Conservation (phyloP, 345 rosid genomes). For the Noccaea caerulescens region DNA sequence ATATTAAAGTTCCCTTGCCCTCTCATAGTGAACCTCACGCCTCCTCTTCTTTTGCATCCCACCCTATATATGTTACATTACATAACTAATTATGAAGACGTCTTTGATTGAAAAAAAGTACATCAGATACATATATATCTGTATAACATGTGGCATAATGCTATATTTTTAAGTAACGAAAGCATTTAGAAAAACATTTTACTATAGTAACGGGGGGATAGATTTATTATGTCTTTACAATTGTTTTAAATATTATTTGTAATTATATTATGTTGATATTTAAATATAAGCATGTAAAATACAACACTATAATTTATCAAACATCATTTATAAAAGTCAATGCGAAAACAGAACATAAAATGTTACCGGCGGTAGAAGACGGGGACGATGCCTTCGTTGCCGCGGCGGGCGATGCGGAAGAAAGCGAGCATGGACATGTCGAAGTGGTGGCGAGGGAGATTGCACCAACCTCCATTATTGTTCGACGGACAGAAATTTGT, state of each 20-base stretch:
- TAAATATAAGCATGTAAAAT: not conserved
- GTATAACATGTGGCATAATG: too few relatives aligned
- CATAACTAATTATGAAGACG: too few relatives aligned
- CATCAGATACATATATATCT: too few relatives aligned
- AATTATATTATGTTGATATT: not conserved
- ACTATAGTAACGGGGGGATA: not conserved
- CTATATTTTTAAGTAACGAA: too few relatives aligned
- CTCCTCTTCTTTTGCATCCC: slow-evolving; percentile 75
- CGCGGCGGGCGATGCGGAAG: slow-evolving; percentile 66
- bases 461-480: slow-evolving; percentile 82
- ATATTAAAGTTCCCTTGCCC: slow-evolving; percentile 75
- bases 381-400: slow-evolving; percentile 83
- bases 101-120: too few relatives aligned
- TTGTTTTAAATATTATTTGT: not conserved
- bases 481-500: slow-evolving; percentile 87
- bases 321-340: not conserved
- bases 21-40: slow-evolving; percentile 75
- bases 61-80: slow-evolving; percentile 46
- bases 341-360: not conserved
- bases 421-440: slow-evolving; percentile 83
- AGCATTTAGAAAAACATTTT: too few relatives aligned
- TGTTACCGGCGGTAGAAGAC: slow-evolving; percentile 63
- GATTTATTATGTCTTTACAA: not conserved
- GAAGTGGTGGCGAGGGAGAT: slow-evolving; percentile 76
- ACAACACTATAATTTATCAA: not conserved